phyloP scores from a whole-genome alignment of 768 basidiomycete species.

The Tricholoma furcatifolium region DNA sequence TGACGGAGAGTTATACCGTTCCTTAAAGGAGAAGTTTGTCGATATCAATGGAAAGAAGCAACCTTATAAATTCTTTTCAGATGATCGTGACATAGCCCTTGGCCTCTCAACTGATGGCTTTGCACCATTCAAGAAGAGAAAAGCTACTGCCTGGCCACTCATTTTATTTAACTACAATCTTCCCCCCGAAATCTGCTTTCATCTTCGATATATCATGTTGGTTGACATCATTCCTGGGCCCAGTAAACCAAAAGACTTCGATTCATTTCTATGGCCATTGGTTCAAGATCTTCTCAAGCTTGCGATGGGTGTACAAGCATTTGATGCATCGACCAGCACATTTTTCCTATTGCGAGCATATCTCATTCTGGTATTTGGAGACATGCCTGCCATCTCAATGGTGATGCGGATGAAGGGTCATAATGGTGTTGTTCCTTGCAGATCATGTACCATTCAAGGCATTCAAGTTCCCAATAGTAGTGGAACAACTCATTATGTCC shows the following conservation, averaged over 20 bases:
- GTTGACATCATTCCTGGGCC: slow-evolving; percentile 42
- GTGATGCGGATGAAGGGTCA: slow-evolving; percentile 36
- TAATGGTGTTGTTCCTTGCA: slow-evolving; percentile 33
- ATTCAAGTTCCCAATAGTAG: slow-evolving; percentile 13
- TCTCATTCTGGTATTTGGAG: slow-evolving; percentile 21
- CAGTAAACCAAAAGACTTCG: slow-evolving; percentile 31
- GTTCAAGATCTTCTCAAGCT: slow-evolving; percentile 31
- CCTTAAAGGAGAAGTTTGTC: slow-evolving; percentile 21
- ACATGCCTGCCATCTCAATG: slow-evolving; percentile 22
- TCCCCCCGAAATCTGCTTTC: slow-evolving; percentile 28
- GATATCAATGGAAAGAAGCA: slow-evolving; percentile 22
- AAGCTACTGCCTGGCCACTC: slow-evolving; percentile 35
- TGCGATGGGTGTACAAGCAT: slow-evolving; percentile 30
- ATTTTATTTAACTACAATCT: slow-evolving; percentile 33
- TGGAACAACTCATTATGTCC: slow-evolving; percentile 20
- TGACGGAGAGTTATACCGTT: slow-evolving; percentile 28
- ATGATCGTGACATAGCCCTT: slow-evolving; percentile 36
- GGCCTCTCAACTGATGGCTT: slow-evolving; percentile 39
- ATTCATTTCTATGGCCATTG: slow-evolving; percentile 38
- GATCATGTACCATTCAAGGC: slow-evolving; percentile 29
- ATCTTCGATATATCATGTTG: slow-evolving; percentile 29
- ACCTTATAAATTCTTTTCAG: slow-evolving; percentile 30
- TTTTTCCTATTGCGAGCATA: slow-evolving; percentile 18
- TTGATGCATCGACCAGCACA: slow-evolving; percentile 19
- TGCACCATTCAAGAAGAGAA: slow-evolving; percentile 27